Evolutionary conservation across 805 yeast genomes (phyloP), one percentile per base, ranked within the genome.

Genomic region (Yueomyces sp.): DNA sequence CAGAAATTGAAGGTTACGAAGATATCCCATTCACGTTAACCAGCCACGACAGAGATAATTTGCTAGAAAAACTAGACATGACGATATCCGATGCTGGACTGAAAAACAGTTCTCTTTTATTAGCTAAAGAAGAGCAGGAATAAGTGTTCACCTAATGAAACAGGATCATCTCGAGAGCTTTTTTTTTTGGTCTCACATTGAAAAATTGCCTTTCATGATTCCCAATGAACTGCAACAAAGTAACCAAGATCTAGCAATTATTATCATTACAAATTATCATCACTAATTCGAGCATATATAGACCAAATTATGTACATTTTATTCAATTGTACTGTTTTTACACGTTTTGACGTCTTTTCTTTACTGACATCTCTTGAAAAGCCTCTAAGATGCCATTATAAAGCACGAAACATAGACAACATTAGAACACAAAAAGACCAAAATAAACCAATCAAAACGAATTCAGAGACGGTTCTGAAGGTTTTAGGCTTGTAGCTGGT

Each of bases 31-130:
- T 84, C 59, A 74, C 76, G 3, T 59, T 85, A 28, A 68, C 76
- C 2, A 60, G 72, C 59, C 64, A 52, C 40, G 75, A 80, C 53
- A 67, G 86, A 42, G 70, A 72, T 52, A 72, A 81, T 62, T 55
- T 94, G 54, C 56, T 76, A 47, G 63, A 64, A 1, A 67, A 64
- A 39, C 60, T 85, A 38, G 76, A 76, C 34, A 50, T 64, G 47
- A 73, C 85, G 1, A 73, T 92, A 5, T 77, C 69, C 36, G 85
- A 76, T 5, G 85, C 92, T 1, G 88, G 87, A 1, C 70, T 92
- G 49, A 76, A 78, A 54, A 92, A 87, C 60, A 86, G 96, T 37
- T 80, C 90, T 40, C 63, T 88, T 5, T 62, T 85, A 40, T 67
- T 87, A 33, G 96, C 88, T 49, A 56, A 67, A 12, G 53, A 57